A percentile compares a stretch with the other conserved stretches of the same genome.
These are phyloP conservation scores for Aspergillus homomorphus DNA, from an alignment of 495 filamentous ascomycete genomes.

Conservation along the genomic window DNA sequence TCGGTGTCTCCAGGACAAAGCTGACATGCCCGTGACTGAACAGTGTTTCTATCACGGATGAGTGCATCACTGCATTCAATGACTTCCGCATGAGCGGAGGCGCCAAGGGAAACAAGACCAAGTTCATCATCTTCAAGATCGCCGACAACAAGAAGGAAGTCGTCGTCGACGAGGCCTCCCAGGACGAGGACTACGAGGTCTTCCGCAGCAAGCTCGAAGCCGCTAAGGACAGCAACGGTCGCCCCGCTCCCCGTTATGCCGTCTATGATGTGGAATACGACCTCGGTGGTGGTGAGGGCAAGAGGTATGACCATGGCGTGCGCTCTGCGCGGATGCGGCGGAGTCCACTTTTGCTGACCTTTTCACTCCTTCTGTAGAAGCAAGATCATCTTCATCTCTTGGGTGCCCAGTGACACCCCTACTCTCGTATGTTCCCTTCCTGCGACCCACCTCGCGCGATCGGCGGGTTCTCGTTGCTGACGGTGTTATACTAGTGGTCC, in stretches of 20 bases:
- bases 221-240: slow-evolving; percentile 65
- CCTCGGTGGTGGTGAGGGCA: slow-evolving; percentile 74
- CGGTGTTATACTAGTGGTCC: slow-evolving; percentile 40
- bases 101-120: slow-evolving; percentile 69
- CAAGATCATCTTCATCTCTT: slow-evolving; percentile 95
- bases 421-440: slow-evolving; percentile 63
- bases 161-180: slow-evolving; percentile 72
- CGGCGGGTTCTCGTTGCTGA: slow-evolving; percentile 21
- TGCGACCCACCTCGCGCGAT: background rate
- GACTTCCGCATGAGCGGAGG: slow-evolving; percentile 82
- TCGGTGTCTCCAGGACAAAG: slow-evolving; percentile 8
- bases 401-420: slow-evolving; percentile 81
- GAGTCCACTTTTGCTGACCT: background rate
- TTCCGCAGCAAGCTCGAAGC: slow-evolving; percentile 78
- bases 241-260: slow-evolving; percentile 74
- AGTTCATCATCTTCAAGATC: slow-evolving; percentile 98
- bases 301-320: slow-evolving; percentile 52
- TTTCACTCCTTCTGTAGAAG: slow-evolving; percentile 51
- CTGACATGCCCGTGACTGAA: slow-evolving; percentile 20
- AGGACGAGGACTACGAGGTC: slow-evolving; percentile 62
- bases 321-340: background rate
- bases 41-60: slow-evolving; percentile 74
- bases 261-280: slow-evolving; percentile 92
- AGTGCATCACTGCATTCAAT: slow-evolving; percentile 83
- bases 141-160: slow-evolving; percentile 88